Evolutionary conservation across 208 protist genomes (phyloP), one percentile per base, ranked within the genome.

Genomic region (Vickermania spadyakhi): DNA sequence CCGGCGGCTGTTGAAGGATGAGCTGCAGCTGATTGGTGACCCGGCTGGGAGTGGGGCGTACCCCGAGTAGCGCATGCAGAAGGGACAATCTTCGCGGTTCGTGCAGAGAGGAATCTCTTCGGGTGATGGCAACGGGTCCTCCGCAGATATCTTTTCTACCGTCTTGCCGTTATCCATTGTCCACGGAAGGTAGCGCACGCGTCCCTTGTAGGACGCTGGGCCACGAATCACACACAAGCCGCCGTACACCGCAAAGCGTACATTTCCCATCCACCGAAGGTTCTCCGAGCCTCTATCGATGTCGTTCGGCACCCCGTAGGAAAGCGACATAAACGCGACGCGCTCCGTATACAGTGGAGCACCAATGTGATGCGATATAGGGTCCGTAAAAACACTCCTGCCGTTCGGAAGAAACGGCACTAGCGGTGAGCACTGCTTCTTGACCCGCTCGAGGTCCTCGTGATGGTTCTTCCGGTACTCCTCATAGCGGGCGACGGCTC

Each of bases 301-400:
- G 59, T 87, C 77, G 58, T 94, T 94, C 18, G 76, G 64, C 23
- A 83, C 57, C 26, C 87, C 87, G 68, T 89, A 94, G 1, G 81
- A 89, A n/a, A 87, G 62, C 21, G 83, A 84, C 87, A 94, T 89
- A 66, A 87, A 94, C 53, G 87, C 81, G 3, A 94, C 64, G 51
- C 86, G 77, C 54, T 75, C 67, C 31, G 41, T 25, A n/a, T 80
- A 66, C 57, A 71, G 49, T 3, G 83, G 79, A 30, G 71, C 77
- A 7, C 72, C 61, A 36, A 77, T 56, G 50, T 68, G 50, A 49
- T 66, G 62, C 13, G 62, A 62, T 21, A 84, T 66, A 14, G 73
- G 59, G 59, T 81, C 71, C n/a, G 22, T 50, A 56, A 66, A 88
- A n/a, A 77, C 68, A 25, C 52, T 61, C 7, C 70, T 62, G 31